Evolutionary conservation across 2,329 filamentous ascomycete species (phyloP), one percentile per base, ranked within the genome.

Genomic region (Penicillium rolfsii): DNA sequence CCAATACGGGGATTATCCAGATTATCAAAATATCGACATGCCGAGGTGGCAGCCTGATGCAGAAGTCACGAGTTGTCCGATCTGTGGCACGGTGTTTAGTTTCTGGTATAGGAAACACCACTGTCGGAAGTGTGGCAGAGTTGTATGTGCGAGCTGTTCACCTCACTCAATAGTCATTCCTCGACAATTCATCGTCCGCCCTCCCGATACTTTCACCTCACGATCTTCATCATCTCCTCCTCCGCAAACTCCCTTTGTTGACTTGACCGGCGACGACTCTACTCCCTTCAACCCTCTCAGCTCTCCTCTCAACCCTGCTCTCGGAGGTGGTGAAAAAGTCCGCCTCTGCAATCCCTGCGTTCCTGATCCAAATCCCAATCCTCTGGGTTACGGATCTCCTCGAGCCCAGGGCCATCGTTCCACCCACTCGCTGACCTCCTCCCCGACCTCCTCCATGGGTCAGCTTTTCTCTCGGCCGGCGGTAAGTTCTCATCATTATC

Each of bases 111-210:
- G 94, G 64, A 96, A 96, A 74, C 94, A 98, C 78, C 94, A 98
- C 74, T 98, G 94, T 83, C 87, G 93, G 85, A 97, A 97, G 85
- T 98, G 94, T 74, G 94, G 94, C 49, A 84, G 93, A 63, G 93
- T 98, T 8, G 94, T 98, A 26, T 98, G 94, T 77, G 88, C 89
- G 60, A 83, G 87, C 22, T 98, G 94, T 79, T 97, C 94, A 2
- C 94, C 94, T 3, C 94, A 98, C 76, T 87, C 93, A 63, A 98
- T 98, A 73, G 96, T 91, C 3, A 97, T 98, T 64, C 94, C 94
- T 0, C 86, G 93, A 66, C 91, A 95, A 73, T 98, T 91, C 74
- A 97, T 98, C 66, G 93, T 97, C 28, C 89, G 89, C 52, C 90
- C 91, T 3, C 89, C 90, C 0, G 80, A 83, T 60, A 70, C 77